Evolutionary conservation across 2,329 filamentous ascomycete species (phyloP), one percentile per base, ranked within the genome.

Genomic region (Cercospora sesami): DNA sequence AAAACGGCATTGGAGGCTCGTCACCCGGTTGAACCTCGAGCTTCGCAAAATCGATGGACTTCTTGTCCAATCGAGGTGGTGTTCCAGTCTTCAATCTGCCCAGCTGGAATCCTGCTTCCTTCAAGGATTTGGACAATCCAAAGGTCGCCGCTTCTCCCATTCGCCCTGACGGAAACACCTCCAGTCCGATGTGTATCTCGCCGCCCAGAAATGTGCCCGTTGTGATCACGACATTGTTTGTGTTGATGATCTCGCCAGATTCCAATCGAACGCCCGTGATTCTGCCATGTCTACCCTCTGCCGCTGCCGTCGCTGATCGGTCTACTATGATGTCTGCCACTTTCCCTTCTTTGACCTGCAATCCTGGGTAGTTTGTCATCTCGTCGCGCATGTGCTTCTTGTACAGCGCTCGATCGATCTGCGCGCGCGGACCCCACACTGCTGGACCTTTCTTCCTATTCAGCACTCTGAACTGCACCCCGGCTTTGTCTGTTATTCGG

Each of bases 31-130:
- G 94, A 4, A 86, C 81, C 65, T 94, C 87, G 4, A 98, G 82
- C 0, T 84, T 79, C 1, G 85, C 81, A 77, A 91, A 97, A 73
- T 97, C 86, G 77, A 99, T 97, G 42, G 91, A 92, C 65, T 88
- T 89, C 70, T 87, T 89, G 73, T 93, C 91, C 65, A 99, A 83
- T 28, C 95, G 89, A 23, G 95, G 95, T 7, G 95, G 95, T 5
- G 95, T 99, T 14, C 95, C 95, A 0, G 95, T 99, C 85, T 99
- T 99, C 63, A 99, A 80, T 68, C 95, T 88, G 30, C 95, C 95
- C 16, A 99, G 83, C 74, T 91, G 86, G 77, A 99, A 97, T 1
- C 95, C 95, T 1, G 94, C 94, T 63, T 94, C 91, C 68, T 86
- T 87, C 51, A 99, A 83, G 4, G 94, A 97, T 77, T 94, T 95